Conservation (phyloP, 2,329 filamentous ascomycete genomes). For the Venturia carpophila region DNA sequence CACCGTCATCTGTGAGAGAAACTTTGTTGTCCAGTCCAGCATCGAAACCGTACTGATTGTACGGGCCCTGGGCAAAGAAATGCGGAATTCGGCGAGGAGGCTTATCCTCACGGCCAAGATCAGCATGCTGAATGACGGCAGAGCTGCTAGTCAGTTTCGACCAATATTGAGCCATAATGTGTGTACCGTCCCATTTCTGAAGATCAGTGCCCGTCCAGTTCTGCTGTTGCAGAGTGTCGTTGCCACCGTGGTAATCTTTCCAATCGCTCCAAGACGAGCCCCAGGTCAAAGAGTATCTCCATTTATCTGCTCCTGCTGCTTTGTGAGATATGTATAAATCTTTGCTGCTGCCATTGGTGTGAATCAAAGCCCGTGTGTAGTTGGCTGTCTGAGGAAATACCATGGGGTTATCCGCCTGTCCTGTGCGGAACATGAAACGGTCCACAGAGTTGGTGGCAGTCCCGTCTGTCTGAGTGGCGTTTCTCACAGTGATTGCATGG, state of each 20-base stretch:
- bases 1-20: constrained; percentile 35
- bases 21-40: constrained; percentile 49
- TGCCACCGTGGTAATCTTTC: constrained; percentile 47
- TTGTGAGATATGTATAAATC: constrained; percentile 48
- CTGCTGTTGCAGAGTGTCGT: constrained; percentile 41
- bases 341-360: constrained; percentile 28
- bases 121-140: constrained; percentile 53
- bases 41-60: constrained; percentile 58
- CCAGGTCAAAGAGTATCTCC: constrained; percentile 56
- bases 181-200: constrained; percentile 54
- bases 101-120: constrained; percentile 37
- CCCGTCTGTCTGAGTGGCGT: constrained; percentile 40
- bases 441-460: constrained; percentile 40
- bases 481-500: constrained; percentile 50
- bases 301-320: constrained; percentile 54
- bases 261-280: constrained; percentile 53
- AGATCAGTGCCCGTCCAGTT: constrained; percentile 51
- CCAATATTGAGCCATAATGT: constrained; percentile 58
- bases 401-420: constrained; percentile 50
- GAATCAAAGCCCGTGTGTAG: constrained; percentile 49
- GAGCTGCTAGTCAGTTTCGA: constrained; percentile 51
- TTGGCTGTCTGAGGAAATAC: constrained; percentile 50
- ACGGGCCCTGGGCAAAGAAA: constrained; percentile 54
- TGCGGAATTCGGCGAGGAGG: constrained; percentile 49
- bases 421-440: constrained; percentile 54